Conservation (phyloP, 2,329 filamentous ascomycete genomes). For the Pestalotiopsis sp. region DNA sequence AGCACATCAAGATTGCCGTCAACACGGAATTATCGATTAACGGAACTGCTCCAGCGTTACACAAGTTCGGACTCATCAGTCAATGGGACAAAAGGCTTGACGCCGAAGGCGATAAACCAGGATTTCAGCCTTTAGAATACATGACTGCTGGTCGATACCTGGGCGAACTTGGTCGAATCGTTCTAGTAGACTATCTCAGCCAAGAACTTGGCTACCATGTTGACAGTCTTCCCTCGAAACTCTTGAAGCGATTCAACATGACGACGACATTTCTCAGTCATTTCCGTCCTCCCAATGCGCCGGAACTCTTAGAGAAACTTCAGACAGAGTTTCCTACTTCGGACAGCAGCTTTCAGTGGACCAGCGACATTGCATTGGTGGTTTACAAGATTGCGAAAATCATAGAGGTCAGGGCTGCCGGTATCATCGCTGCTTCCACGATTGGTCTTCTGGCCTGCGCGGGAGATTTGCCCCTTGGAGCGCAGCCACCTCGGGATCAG, state of each 20-base stretch:
- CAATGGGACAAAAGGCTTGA: constrained; percentile 73
- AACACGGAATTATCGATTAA: constrained; percentile 87
- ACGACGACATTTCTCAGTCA: constrained; percentile 75
- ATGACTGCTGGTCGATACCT: constrained; percentile 81
- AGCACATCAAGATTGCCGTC: constrained; percentile 69
- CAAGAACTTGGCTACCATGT: constrained; percentile 39
- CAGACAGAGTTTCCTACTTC: constrained; percentile 55
- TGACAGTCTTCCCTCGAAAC: constrained; percentile 52
- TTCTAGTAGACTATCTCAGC: constrained; percentile 66
- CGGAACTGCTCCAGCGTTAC: constrained; percentile 69
- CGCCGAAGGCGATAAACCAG: constrained; percentile 65
- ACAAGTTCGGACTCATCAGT: constrained; percentile 64
- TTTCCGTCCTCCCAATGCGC: constrained; percentile 56
- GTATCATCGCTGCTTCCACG: constrained; percentile 72
- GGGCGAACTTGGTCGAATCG: constrained; percentile 73
- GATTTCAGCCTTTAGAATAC: constrained; percentile 83
- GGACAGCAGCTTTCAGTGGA: constrained; percentile 61
- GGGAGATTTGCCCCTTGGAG: constrained; percentile 58
- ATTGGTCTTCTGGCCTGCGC: constrained; percentile 70
- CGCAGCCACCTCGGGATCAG: constrained; percentile 5
- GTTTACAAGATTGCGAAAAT: constrained; percentile 69
- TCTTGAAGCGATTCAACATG: constrained; percentile 63
- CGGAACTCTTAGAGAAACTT: constrained; percentile 47
- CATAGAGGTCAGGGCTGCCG: constrained; percentile 73
- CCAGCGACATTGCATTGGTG: constrained; percentile 55